Base-by-base conservation (phyloP, 2,329 filamentous ascomycete genomes). In the Cercospora sojina region DNA sequence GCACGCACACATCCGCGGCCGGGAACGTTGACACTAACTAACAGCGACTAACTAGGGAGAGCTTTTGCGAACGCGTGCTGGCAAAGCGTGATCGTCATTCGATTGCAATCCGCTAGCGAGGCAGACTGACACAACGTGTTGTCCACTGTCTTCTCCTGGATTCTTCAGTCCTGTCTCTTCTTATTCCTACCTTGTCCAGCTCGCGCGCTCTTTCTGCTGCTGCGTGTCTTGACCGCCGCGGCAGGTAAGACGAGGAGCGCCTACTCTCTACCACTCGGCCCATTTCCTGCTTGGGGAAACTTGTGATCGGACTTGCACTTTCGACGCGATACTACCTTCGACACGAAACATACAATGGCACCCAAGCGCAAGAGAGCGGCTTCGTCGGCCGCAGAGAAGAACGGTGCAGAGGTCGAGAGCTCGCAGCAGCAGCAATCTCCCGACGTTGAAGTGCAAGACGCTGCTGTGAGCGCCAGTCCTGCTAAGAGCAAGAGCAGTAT, bases 401-500 rank as follows among this genome's bases (percentile, higher is more conserved):
- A 6, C 32, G 55, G 55, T 27, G 32, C 57, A 16, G 63, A 60
- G 29, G 35, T 43, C 35, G 38, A 38, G 32, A 20, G 12, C 32
- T 59, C 25, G 35, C 35, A 41, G 35, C 35, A 35, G 32, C 32
- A 49, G 12, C 43, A 49, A 49, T 25, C 43, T 49, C 18, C 20
- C 43, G 43, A 49, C 43, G 12, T 49, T 10, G 43, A 49, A 5
- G 20, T 49, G 43, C 43, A 25, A 41, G 51, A 31, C 35, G 43
- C 31, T 9, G 49, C 49, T 8, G 47, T 20, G 18, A 51, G 18
- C 31, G 51, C 53, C 43, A 67, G 29, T 49, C 69, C 58, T 89
- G 77, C 85, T 93, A 91, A 38, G 91, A 96, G 81, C 91, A 91
- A 67, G 94, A 91, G 16, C 91, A 85, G 70, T 91, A 96, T 80